A percentile compares a stretch with the other conserved stretches of the same genome.
phyloP scores from a whole-genome alignment of 257 asterid genomes.

The Nicotiana noctiflora region DNA sequence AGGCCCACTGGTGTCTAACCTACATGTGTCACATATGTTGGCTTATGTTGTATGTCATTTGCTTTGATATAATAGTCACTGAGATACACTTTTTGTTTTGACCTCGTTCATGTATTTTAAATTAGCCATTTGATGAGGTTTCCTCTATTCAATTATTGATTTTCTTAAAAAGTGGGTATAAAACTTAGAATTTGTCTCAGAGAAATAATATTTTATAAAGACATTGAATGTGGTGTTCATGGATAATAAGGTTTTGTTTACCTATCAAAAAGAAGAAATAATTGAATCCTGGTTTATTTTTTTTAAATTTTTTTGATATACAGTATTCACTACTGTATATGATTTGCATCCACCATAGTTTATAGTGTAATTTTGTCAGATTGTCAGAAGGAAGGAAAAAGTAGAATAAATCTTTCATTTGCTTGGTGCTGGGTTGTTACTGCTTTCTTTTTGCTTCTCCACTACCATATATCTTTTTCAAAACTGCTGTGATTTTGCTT shows the following conservation, averaged over 20 bases:
- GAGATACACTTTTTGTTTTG: not conserved
- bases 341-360: not conserved
- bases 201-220: not conserved
- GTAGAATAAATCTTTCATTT: not conserved
- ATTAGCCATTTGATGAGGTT: not conserved
- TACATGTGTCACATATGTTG: not conserved
- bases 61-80: conserved; percentile 1
- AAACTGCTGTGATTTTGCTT: too few relatives aligned
- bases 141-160: not conserved
- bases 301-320: not conserved
- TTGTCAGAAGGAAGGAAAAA: not conserved
- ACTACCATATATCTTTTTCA: too few relatives aligned
- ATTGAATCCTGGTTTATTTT: not conserved
- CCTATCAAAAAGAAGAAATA: not conserved
- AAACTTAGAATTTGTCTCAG: not conserved
- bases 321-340: not conserved
- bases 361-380: not conserved
- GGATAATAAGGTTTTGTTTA: not conserved
- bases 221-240: not conserved
- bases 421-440: not conserved
- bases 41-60: not conserved
- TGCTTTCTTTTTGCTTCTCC: too few relatives aligned
- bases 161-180: not conserved
- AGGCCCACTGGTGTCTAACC: not conserved
- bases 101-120: not conserved